These are phyloP conservation scores for Heracleum sosnowskyi DNA, from an alignment of 129 eudicot genomes.

Conservation along the genomic window DNA sequence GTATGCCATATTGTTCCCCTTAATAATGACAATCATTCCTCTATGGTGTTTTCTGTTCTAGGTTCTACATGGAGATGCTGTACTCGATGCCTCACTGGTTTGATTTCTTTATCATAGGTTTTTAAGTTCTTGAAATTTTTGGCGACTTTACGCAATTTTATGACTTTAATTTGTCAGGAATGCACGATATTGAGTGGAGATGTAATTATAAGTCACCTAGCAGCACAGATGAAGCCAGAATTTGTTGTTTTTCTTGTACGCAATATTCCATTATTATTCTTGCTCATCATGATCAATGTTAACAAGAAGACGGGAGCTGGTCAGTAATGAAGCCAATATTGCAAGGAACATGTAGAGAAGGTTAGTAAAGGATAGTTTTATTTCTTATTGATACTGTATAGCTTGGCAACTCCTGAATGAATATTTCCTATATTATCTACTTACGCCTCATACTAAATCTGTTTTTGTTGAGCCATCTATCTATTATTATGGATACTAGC, in stretches of 20 bases:
- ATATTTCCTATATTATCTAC: neutral
- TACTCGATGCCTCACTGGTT: slow-evolving; percentile 87
- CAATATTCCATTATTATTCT: slow-evolving; percentile 14
- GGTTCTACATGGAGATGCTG: slow-evolving; percentile 99
- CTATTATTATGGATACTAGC: too few relatives aligned
- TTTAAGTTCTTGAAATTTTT: slow-evolving; percentile 4
- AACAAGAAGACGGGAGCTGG: slow-evolving; percentile 88
- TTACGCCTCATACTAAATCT: neutral
- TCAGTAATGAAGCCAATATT: slow-evolving; percentile 58
- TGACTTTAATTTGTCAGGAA: slow-evolving; percentile 38
- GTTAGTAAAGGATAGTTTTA: slow-evolving; percentile 24
- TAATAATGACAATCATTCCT: slow-evolving; percentile 7
- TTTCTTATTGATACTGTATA: neutral
- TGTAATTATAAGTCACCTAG: slow-evolving; percentile 85
- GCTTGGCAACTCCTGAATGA: neutral
- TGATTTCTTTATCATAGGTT: slow-evolving; percentile 5
- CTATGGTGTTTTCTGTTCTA: slow-evolving; percentile 16
- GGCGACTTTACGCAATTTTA: slow-evolving; percentile 9
- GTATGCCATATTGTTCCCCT: neutral
- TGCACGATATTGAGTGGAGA: slow-evolving; percentile 98
- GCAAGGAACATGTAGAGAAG: slow-evolving; percentile 47
- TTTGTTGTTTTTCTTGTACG: slow-evolving; percentile 98
- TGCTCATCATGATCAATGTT: slow-evolving; percentile 9
- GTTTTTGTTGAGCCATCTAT: neutral
- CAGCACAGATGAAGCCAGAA: slow-evolving; percentile 64